Evolutionary conservation across 805 yeast species (phyloP).

Genomic region (Candida yuanshanica): DNA sequence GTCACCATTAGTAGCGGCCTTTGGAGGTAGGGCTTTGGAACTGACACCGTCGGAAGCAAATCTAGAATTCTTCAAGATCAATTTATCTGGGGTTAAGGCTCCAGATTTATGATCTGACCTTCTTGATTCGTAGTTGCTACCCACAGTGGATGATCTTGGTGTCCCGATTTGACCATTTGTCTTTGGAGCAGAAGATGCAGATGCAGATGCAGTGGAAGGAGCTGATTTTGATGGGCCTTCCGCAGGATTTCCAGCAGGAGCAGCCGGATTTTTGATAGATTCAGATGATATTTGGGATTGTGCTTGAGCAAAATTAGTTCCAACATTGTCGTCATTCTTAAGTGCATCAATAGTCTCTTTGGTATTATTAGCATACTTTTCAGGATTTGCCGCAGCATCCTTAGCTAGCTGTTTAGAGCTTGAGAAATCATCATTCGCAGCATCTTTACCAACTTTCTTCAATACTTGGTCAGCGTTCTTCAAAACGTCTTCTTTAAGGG

Average conservation of each 20-base stretch:
- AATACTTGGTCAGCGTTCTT: slow-evolving; percentile 17
- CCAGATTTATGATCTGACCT: background rate
- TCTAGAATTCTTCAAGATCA: background rate
- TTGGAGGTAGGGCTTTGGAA: background rate
- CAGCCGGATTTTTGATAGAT: no score
- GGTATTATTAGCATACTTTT: slow-evolving; percentile 8
- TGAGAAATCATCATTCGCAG: slow-evolving; percentile 9
- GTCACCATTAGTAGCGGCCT: background rate
- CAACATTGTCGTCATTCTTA: background rate
- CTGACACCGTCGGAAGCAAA: background rate
- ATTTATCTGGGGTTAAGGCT: background rate
- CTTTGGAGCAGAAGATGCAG: background rate
- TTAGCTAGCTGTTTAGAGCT: slow-evolving; percentile 3
- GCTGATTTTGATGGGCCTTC: background rate
- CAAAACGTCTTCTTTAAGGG: slow-evolving; percentile 8
- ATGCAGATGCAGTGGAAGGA: background rate
- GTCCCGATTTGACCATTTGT: background rate
- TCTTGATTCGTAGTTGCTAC: no score
- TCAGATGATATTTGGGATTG: no score
- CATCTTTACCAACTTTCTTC: slow-evolving; percentile 13
- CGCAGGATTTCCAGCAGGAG: slow-evolving; percentile 1
- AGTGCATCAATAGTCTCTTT: slow-evolving; percentile 2
- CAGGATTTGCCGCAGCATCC: slow-evolving; percentile 7
- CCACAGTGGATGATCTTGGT: background rate
- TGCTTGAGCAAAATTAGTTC: background rate